Conservation (phyloP, 2,329 filamentous ascomycete genomes). For the Sarocladium kiliense region DNA sequence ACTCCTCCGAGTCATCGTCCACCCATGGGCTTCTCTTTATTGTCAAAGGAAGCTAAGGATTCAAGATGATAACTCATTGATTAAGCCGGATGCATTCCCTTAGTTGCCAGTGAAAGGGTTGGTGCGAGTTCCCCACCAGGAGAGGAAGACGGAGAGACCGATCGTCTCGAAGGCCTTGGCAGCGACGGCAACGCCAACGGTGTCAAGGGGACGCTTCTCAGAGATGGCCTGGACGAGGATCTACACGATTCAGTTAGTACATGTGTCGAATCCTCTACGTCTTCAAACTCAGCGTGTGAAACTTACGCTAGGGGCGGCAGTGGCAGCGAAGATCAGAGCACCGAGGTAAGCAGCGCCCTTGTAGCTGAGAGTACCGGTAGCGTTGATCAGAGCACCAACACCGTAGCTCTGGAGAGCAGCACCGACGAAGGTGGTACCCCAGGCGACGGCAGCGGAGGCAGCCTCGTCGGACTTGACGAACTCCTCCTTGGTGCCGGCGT, state of each 20-base stretch:
- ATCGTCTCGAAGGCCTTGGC: conserved; percentile 90
- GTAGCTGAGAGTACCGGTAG: conserved; percentile 90
- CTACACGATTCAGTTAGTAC: conserved; percentile 35
- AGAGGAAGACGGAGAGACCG: conserved; percentile 85
- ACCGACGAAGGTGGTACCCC: conserved; percentile 85
- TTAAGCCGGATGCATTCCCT: conserved; percentile 20
- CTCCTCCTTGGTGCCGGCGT: conserved; percentile 91
- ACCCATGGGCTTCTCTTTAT: too few species aligned
- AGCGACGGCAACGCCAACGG: conserved; percentile 76
- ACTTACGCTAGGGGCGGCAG: conserved; percentile 74
- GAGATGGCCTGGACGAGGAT: conserved; percentile 80
- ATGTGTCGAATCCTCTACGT: conserved; percentile 19
- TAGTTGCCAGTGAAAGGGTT: conserved; percentile 90
- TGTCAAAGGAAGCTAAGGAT: neutral
- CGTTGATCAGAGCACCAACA: conserved; percentile 86
- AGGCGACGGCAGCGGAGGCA: conserved; percentile 77
- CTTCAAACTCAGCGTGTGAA: neutral
- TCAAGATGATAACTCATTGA: conserved; percentile 3
- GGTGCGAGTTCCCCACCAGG: conserved; percentile 95
- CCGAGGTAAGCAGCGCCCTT: conserved; percentile 96
- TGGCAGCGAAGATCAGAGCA: conserved; percentile 84
- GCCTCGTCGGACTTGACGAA: conserved; percentile 93
- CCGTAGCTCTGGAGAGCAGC: conserved; percentile 87
- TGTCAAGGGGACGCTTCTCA: conserved; percentile 89
- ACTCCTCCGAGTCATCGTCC: neutral